Evolutionary conservation across 257 asterid genomes (phyloP).

Genomic region (Petunia axillaris): DNA sequence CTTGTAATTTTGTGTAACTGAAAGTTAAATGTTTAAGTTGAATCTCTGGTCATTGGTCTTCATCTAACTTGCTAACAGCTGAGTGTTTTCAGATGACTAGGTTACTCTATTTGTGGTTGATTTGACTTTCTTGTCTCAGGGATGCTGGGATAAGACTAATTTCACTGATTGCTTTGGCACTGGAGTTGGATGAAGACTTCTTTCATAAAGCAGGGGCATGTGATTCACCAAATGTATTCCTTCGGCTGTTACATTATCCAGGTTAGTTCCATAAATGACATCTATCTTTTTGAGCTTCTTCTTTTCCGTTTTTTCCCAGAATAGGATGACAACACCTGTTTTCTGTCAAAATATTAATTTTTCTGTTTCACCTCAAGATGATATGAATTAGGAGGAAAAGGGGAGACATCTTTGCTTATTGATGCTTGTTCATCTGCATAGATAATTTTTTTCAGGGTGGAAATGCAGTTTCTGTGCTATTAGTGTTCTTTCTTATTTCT

Average conservation of each 20-base stretch:
- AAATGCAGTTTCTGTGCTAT: not conserved
- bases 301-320: not conserved
- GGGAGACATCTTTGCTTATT: not conserved
- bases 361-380: not conserved
- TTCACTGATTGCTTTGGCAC: constrained; percentile 53
- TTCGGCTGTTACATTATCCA: constrained; percentile 64
- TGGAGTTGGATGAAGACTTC: constrained; percentile 56
- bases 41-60: not conserved
- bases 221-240: constrained; percentile 42
- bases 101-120: constrained; percentile 9
- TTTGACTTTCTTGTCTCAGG: constrained; percentile 39
- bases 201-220: constrained; percentile 57
- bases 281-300: not conserved
- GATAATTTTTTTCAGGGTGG: not conserved
- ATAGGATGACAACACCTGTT: not conserved
- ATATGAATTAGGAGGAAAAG: constrained; percentile 14
- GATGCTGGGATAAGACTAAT: constrained; percentile 48
- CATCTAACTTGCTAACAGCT: constrained; percentile 4
- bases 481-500: constrained; percentile 11
- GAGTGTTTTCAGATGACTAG: not conserved
- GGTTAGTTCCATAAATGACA: constrained; percentile 34
- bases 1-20: not conserved
- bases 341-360: not conserved
- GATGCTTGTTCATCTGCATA: constrained; percentile 6
- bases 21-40: not conserved